A percentile compares a stretch with the other conserved stretches of the same genome.
These are phyloP conservation scores for Vitis rupestris DNA, from an alignment of 164 flowering plant genomes.

Conservation along the genomic window DNA sequence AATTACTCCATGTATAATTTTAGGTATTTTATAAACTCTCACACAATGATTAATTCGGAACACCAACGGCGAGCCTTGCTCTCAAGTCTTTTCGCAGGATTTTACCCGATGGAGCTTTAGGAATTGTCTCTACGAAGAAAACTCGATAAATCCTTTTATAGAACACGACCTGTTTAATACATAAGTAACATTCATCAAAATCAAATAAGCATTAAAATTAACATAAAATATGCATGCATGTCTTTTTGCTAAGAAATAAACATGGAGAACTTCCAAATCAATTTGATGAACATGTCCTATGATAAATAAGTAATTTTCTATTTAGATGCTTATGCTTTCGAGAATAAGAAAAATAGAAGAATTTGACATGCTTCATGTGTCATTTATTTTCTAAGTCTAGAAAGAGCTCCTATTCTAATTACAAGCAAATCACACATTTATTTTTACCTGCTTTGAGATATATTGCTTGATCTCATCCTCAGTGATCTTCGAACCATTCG, in stretches of 20 bases:
- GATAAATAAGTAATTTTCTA: too few relatives aligned
- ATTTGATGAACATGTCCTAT: too few relatives aligned
- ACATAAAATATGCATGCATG: neutral
- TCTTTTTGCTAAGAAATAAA: too few relatives aligned
- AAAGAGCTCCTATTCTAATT: too few relatives aligned
- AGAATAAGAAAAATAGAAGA: too few relatives aligned
- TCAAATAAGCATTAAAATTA: neutral
- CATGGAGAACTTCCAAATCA: too few relatives aligned
- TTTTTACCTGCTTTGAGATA: constrained; percentile 71
- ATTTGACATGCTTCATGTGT: too few relatives aligned
- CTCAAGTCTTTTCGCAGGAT: constrained; percentile 72
- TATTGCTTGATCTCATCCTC: constrained; percentile 86
- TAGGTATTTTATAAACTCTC: too few relatives aligned
- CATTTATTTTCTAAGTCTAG: too few relatives aligned
- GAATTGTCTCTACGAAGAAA: constrained; percentile 63
- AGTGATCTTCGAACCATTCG: constrained; percentile 63
- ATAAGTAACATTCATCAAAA: neutral
- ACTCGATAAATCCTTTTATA: constrained; percentile 67
- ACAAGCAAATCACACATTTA: too few relatives aligned
- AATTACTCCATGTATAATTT: too few relatives aligned
- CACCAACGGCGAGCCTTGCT: constrained; percentile 53
- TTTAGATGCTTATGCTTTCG: too few relatives aligned
- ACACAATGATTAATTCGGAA: neutral
- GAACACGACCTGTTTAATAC: constrained; percentile 59
- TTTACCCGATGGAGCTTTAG: constrained; percentile 81